Percentiles rank a stretch among this genome's conserved stretches.
phyloP scores from a whole-genome alignment of 306 rosid genomes.

The Castanea crenata region DNA sequence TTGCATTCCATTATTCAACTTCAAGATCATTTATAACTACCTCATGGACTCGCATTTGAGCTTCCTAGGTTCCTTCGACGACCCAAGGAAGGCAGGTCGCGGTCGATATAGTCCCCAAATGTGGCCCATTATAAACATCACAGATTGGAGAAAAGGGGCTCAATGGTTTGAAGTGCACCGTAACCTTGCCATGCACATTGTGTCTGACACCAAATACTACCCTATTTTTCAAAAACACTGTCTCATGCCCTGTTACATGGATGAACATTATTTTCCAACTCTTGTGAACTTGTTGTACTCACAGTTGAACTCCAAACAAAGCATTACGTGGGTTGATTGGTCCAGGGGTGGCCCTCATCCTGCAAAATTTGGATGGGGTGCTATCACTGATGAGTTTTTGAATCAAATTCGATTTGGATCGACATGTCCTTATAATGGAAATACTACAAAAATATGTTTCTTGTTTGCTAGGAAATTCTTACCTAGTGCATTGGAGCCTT shows the following conservation, averaged over 20 bases:
- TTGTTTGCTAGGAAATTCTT: conserved; percentile 65
- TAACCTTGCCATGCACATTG: conserved; percentile 41
- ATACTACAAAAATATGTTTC: conserved; percentile 42
- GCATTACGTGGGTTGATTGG: conserved; percentile 67
- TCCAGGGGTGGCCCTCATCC: conserved; percentile 62
- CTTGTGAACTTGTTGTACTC: conserved; percentile 34
- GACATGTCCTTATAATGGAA: conserved; percentile 37
- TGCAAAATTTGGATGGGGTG: conserved; percentile 22
- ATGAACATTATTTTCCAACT: conserved; percentile 65
- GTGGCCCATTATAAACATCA: conserved; percentile 42
- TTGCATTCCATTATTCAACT: conserved; percentile 66
- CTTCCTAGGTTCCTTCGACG: conserved; percentile 41
- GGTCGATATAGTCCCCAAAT: conserved; percentile 51
- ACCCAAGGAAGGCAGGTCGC: conserved; percentile 35
- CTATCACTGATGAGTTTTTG: conserved; percentile 42
- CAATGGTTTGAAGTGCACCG: conserved; percentile 69
- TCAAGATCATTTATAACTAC: conserved; percentile 38
- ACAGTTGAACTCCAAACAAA: conserved; percentile 32
- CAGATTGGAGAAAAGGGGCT: conserved; percentile 63
- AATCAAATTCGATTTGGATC: conserved; percentile 44
- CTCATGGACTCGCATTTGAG: conserved; percentile 42
- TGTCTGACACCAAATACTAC: conserved; percentile 46
- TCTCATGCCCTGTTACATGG: conserved; percentile 46
- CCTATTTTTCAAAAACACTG: conserved; percentile 32
- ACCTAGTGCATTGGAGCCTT: conserved; percentile 51